Conservation (phyloP, 345 rosid species). For the Populus deltoides region DNA sequence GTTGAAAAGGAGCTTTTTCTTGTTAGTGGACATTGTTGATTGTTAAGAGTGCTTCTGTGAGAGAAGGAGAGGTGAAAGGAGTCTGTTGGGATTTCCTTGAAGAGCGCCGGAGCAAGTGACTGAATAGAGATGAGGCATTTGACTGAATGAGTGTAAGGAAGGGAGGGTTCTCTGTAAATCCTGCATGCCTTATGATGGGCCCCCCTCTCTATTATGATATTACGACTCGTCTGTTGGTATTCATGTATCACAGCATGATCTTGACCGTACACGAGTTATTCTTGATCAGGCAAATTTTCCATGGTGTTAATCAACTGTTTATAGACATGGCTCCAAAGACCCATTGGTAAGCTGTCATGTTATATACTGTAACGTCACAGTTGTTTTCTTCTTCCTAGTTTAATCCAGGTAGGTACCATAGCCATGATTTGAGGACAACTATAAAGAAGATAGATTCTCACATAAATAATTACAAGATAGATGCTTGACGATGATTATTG, state of each 20-base stretch:
- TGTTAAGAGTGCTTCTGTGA: background rate
- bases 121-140: background rate
- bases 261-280: background rate
- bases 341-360: background rate
- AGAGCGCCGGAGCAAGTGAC: background rate
- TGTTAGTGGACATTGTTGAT: conserved; percentile 39
- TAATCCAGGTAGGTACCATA: background rate
- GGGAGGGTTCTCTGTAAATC: no score
- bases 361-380: background rate
- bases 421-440: background rate
- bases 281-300: background rate
- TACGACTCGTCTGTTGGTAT: background rate
- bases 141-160: background rate
- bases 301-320: background rate
- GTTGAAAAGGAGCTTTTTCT: conserved; percentile 50
- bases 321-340: background rate
- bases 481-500: background rate
- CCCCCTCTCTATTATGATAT: background rate
- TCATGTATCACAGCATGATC: background rate
- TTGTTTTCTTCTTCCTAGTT: background rate
- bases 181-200: background rate
- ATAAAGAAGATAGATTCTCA: background rate
- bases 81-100: background rate
- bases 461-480: no score
- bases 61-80: background rate